Evolutionary conservation across 2,329 filamentous ascomycete genomes (phyloP).

Genomic region (Stachybotrys chartarum): DNA sequence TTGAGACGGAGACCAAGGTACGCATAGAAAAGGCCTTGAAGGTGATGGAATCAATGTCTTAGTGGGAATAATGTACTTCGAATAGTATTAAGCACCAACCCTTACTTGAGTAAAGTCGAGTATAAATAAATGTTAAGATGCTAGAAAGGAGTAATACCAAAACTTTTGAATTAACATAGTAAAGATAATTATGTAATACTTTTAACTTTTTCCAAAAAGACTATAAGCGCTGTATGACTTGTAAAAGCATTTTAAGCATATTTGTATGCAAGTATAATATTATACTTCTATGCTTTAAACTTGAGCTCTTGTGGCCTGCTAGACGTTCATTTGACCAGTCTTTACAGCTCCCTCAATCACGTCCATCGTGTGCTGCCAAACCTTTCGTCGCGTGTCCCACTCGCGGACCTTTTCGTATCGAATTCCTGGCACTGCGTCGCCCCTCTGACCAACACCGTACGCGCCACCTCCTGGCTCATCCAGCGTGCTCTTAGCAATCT

Average conservation of each 20-base stretch:
- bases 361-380: conserved; percentile 6
- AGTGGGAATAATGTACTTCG: not conserved
- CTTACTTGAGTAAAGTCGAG: no score
- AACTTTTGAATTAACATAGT: no score
- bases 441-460: conserved; percentile 3
- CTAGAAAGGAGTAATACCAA: no score
- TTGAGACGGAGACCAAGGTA: not conserved
- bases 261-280: no score
- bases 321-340: not conserved
- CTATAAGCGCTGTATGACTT: no score
- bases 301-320: no score
- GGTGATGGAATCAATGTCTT: not conserved
- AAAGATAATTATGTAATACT: no score
- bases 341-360: conserved; percentile 1
- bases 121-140: no score
- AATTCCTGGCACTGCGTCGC: not conserved
- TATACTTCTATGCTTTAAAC: no score
- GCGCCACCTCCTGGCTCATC: conserved; percentile 3
- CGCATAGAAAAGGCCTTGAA: not conserved
- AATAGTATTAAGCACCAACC: not conserved
- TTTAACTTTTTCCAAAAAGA: no score
- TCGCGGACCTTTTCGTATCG: conserved; percentile 6
- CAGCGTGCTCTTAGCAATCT: not conserved
- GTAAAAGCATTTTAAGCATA: no score
- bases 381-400: conserved; percentile 1